Conservation (phyloP, 169 alveolate genomes). For the Plasmodium gallinaceum region DNA sequence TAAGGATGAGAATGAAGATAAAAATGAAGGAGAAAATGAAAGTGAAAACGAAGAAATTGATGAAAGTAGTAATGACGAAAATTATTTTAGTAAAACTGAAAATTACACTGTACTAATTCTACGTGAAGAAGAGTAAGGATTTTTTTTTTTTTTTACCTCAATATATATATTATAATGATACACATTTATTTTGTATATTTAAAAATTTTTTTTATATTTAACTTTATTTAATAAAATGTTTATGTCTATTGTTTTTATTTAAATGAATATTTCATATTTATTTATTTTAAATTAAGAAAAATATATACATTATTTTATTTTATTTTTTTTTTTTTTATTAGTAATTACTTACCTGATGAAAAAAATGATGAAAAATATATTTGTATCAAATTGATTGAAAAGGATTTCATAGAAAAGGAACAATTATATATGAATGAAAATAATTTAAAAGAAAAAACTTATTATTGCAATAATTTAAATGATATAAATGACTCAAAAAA, state of each 20-base stretch:
- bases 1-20: background rate
- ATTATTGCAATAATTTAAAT: conserved; percentile 25
- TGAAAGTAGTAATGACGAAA: conserved; percentile 1
- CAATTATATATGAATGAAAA: background rate
- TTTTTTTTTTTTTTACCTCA: conserved; percentile 1
- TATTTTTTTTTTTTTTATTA: background rate
- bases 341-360: conserved; percentile 16
- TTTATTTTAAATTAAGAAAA: background rate
- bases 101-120: conserved; percentile 24
- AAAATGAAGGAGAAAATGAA: too few relatives aligned
- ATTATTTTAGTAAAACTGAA: background rate
- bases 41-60: background rate
- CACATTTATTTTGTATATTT: background rate
- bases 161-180: background rate
- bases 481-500: conserved; percentile 2
- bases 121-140: conserved; percentile 25
- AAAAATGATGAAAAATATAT: conserved; percentile 45
- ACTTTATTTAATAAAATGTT: background rate
- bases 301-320: background rate
- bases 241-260: too few relatives aligned
- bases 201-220: background rate
- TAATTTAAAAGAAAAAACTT: conserved; percentile 6
- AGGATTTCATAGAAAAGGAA: background rate
- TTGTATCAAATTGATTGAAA: conserved; percentile 51
- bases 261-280: background rate